These are phyloP conservation scores for Linnemannia exigua DNA, from an alignment of 192 early-diverging fungal species.

Conservation along the genomic window DNA sequence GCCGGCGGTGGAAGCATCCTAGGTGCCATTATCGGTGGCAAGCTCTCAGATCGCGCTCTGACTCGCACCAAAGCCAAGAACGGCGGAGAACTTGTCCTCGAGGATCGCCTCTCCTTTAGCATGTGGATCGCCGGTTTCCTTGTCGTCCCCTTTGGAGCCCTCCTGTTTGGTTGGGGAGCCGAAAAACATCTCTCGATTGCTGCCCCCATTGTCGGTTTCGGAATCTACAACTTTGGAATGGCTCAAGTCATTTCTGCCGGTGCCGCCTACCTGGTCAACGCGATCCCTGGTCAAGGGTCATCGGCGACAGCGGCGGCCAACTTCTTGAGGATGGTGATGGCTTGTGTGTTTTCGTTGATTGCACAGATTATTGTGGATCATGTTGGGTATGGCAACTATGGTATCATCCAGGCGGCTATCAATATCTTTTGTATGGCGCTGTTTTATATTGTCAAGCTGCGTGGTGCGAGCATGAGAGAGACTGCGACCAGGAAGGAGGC, in stretches of 20 bases:
- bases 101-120: conserved; percentile 60
- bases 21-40: conserved; percentile 56
- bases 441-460: conserved; percentile 56
- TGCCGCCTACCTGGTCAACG: conserved; percentile 62
- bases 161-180: conserved; percentile 64
- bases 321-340: conserved; percentile 59
- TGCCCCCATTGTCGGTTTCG: conserved; percentile 60
- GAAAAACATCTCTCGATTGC: conserved; percentile 52
- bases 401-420: conserved; percentile 58
- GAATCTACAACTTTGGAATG: conserved; percentile 62
- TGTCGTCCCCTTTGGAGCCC: conserved; percentile 58
- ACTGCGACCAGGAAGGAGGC: conserved; percentile 40
- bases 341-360: conserved; percentile 56
- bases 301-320: conserved; percentile 62
- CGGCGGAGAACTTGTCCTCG: conserved; percentile 48
- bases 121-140: conserved; percentile 60
- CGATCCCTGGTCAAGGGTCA: conserved; percentile 61
- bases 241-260: conserved; percentile 57
- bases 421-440: conserved; percentile 50
- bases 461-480: conserved; percentile 54
- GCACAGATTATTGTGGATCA: conserved; percentile 57
- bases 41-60: conserved; percentile 57
- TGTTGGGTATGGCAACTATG: conserved; percentile 57
- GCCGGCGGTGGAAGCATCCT: conserved; percentile 60
- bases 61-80: conserved; percentile 40